Conservation (phyloP, 768 basidiomycete species). For the Russula foetens region DNA sequence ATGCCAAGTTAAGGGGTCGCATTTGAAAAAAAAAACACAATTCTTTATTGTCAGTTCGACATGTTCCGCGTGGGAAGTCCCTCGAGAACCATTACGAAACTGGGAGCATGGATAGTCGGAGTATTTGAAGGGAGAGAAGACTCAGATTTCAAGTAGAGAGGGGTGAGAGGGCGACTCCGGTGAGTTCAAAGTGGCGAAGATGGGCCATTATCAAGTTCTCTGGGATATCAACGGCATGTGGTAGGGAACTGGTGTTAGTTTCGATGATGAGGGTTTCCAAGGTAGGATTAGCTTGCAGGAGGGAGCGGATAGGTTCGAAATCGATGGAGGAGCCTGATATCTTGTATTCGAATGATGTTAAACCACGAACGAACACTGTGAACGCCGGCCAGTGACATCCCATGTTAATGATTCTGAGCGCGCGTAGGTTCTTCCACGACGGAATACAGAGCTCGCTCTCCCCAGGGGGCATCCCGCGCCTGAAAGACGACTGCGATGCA, state of each 20-base stretch:
- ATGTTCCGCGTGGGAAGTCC: constrained; percentile 12
- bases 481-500: not conserved
- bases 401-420: not conserved
- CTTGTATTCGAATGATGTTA: constrained; percentile 18
- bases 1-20: not conserved
- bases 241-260: not conserved
- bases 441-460: not conserved
- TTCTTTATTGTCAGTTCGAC: constrained; percentile 8
- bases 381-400: not conserved
- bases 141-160: not conserved
- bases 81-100: not conserved
- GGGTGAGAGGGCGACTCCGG: not conserved
- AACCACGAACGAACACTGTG: not conserved
- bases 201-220: constrained; percentile 2
- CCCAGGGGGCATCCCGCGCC: not conserved
- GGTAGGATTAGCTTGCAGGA: constrained; percentile 21
- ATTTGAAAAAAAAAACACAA: not conserved
- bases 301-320: constrained; percentile 4
- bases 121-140: constrained; percentile 13
- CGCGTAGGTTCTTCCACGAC: constrained; percentile 3
- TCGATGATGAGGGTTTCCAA: constrained; percentile 21
- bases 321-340: not conserved
- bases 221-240: not conserved
- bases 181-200: constrained; percentile 16
- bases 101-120: constrained; percentile 1